phyloP scores from a whole-genome alignment of 169 alveolate species.

The Eimeria mitis region DNA sequence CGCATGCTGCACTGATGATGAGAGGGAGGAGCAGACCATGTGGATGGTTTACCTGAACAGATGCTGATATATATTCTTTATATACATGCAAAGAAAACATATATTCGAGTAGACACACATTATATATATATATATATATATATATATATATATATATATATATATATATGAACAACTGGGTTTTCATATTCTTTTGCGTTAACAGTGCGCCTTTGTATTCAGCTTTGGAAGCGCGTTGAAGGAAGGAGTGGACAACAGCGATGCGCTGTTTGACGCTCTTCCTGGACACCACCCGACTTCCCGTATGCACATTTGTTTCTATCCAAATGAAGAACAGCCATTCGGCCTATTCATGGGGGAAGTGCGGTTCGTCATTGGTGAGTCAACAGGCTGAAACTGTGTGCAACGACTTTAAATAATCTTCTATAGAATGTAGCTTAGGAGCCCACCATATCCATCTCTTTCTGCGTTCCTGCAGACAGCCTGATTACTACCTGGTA shows the following conservation, averaged over 20 bases:
- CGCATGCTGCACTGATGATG: background rate
- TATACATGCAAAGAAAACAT: too few relatives aligned
- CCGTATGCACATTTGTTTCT: constrained; percentile 51
- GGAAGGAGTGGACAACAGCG: constrained; percentile 24
- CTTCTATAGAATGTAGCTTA: too few relatives aligned
- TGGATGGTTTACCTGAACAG: background rate
- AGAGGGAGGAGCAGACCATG: background rate
- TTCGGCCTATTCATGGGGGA: constrained; percentile 51
- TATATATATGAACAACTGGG: background rate
- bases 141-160: too few relatives aligned
- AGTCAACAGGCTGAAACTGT: background rate
- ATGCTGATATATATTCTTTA: too few relatives aligned
- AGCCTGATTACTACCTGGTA: background rate
- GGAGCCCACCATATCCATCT: too few relatives aligned
- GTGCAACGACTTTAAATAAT: too few relatives aligned
- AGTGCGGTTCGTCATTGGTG: constrained; percentile 46
- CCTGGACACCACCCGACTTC: constrained; percentile 40
- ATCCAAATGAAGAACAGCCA: constrained; percentile 61
- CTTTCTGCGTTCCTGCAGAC: background rate
- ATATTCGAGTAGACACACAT: too few relatives aligned
- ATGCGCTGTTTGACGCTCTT: constrained; percentile 10
- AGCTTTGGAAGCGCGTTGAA: constrained; percentile 37
- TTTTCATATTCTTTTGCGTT: background rate
- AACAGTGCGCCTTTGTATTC: background rate
- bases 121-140: too few relatives aligned